Percentiles rank a stretch among this genome's conserved stretches.
Evolutionary conservation across 1,284 basidiomycete genomes (phyloP).

Genomic region (Ustilago shanxiensis): DNA sequence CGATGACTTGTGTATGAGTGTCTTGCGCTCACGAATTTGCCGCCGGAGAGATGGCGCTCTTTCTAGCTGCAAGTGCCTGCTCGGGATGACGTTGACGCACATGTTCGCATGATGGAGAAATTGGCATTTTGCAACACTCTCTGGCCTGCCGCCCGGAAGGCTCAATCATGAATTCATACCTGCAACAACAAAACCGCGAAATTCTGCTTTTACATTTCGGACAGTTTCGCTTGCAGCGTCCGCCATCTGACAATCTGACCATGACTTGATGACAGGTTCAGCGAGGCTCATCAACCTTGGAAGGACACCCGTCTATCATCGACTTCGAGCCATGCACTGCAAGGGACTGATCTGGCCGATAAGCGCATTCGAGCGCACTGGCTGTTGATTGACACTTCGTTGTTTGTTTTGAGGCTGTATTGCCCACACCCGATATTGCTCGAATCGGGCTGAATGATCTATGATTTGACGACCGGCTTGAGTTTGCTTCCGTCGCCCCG

Average conservation of each 20-base stretch:
- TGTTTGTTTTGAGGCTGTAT: no score
- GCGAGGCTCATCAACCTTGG: no score
- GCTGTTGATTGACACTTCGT: no score
- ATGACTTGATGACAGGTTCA: no score
- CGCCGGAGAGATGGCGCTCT: not conserved
- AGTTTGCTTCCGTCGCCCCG: not conserved
- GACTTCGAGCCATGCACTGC: no score
- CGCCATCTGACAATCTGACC: no score
- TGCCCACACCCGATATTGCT: not conserved
- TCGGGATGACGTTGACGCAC: constrained; percentile 1
- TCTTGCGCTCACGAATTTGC: not conserved
- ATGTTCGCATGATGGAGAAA: not conserved
- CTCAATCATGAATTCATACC: no score
- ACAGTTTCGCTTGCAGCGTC: not conserved
- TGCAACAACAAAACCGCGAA: not conserved
- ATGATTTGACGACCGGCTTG: not conserved
- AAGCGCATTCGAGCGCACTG: no score
- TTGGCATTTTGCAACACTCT: no score
- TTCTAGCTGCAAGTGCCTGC: not conserved
- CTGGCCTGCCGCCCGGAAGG: not conserved
- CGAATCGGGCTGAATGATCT: not conserved
- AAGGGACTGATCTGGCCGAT: no score
- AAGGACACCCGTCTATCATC: no score
- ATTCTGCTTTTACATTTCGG: not conserved
- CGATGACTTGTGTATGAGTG: not conserved